Base-by-base conservation (phyloP, 495 filamentous ascomycete genomes). In the Penicillium lividum region DNA sequence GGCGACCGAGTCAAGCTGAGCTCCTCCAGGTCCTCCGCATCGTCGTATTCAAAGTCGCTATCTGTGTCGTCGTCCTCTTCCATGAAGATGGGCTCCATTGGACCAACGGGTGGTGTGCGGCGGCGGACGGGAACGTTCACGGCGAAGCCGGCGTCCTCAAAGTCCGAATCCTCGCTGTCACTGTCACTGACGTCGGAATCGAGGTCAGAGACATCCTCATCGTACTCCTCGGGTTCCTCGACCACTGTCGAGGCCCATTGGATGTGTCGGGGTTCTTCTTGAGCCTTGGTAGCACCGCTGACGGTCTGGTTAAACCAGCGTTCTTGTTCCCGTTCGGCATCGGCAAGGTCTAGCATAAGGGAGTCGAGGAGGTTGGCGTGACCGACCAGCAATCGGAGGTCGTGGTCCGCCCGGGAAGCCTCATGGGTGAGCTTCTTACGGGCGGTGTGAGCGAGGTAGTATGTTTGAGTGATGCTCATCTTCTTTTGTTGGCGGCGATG, bases 351-450 rank as follows among this genome's bases (percentile, higher is more conserved):
- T 59, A 97, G 80, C 94, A 97, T 98, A 63, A 98, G 80, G 11
- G 86, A 86, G 79, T 98, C 94, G 65, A 98, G 90, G 13, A 98
- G 87, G 82, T 98, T 98, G 82, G 94, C 94, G 76, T 98, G 94
- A 57, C 95, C 88, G 60, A 98, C 94, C 53, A 98, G 85, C 11
- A 93, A 86, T 67, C 93, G 86, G 58, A 98, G 89, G 79, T 97
- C 86, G 81, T 98, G 95, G 69, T 98, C 95, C 64, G 88, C 80
- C 59, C 86, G 86, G 75, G 86, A 84, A 82, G 94, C 94, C 77
- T 97, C 93, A 53, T 81, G 83, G 57, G 91, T 89, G 67, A 98
- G 92, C 91, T 98, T 98, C 71, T 86, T 87, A 65, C 94, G 86
- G 72, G 94, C 94, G 75, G 91, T 91, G 82, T 95, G 90, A 68